Base-by-base conservation (phyloP, 2,329 filamentous ascomycete genomes). In the Hymenoscyphus fraxineus region DNA sequence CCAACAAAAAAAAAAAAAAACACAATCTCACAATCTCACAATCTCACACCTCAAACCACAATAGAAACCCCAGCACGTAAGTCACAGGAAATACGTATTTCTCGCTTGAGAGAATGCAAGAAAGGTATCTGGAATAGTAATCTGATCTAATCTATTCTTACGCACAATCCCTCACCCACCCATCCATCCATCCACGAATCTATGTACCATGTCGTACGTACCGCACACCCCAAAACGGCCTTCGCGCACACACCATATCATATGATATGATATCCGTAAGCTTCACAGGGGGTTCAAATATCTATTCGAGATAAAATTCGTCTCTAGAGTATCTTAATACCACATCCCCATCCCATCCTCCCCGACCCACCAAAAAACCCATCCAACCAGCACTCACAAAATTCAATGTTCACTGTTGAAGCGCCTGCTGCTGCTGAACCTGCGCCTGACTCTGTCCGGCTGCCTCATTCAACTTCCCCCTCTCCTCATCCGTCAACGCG, bases 401-500 rank as follows among this genome's bases (percentile, higher is more conserved):
- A 27, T 15, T 22, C 9, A 19, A 2, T 9, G 19, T 10, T 54
- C 47, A 27, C 13, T 27, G 19, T 10, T 54, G 47, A 27, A 54
- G 47, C 12, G 7, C 7, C 19, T 54, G 47, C 13, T 54, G 47
- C 19, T 54, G 47, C 22, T 54, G 47, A 54, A 19, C 47, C 12
- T 27, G n/a, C n/a, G 22, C 19, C 47, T 54, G 47, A 54, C 47
- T 54, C 47, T 54, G 47, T 12, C 47, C 47, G 10, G 79, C 76
- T 57, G 75, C 61, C 63, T 76, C 72, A 55, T 73, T 69, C 65
- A 87, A 71, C 74, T 84, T 83, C 65, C 80, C 77, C 73, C 82
- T 80, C 74, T 79, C 78, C 54, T 78, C 76, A n/a, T 72, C 71
- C 12, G 69, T 76, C 64, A 79, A 69, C n/a, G 69, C 68, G 19